Percentiles rank a stretch among this genome's conserved stretches.
These are phyloP conservation scores for Chloropicon primus DNA, from an alignment of 139 green algal genomes.

Conservation along the genomic window DNA sequence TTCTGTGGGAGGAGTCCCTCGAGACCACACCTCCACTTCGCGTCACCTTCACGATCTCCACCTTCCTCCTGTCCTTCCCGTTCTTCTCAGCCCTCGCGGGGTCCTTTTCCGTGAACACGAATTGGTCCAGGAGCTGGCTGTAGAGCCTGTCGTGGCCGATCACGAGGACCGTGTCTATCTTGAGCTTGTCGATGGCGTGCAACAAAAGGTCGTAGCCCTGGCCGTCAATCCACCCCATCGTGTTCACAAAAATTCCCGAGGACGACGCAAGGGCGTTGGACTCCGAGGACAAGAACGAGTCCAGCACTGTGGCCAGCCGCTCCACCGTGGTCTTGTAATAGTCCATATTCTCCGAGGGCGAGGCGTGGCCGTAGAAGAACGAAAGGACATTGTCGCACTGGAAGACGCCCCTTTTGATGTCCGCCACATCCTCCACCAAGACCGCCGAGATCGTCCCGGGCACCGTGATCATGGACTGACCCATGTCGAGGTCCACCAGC, in stretches of 20 bases:
- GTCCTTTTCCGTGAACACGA: neutral
- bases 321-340: slow-evolving; percentile 45
- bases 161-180: slow-evolving; percentile 71
- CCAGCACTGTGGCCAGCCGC: neutral
- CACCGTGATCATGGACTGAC: slow-evolving; percentile 66
- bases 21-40: neutral
- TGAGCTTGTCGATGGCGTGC: slow-evolving; percentile 47
- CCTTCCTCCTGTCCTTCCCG: neutral
- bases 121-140: neutral
- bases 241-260: slow-evolving; percentile 77
- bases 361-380: slow-evolving; percentile 66
- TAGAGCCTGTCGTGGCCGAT: slow-evolving; percentile 42
- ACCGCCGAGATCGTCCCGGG: slow-evolving; percentile 52
- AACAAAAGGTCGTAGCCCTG: slow-evolving; percentile 82
- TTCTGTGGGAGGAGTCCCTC: neutral
- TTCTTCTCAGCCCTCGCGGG: neutral
- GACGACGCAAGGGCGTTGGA: neutral
- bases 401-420: neutral
- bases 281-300: neutral
- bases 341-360: slow-evolving; percentile 51
- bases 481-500: slow-evolving; percentile 81
- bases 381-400: slow-evolving; percentile 39
- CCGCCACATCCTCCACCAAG: neutral
- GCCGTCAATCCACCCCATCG: slow-evolving; percentile 81
- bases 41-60: neutral